phyloP scores from a whole-genome alignment of 441 rosid species.

The Corymbia calophylla region DNA sequence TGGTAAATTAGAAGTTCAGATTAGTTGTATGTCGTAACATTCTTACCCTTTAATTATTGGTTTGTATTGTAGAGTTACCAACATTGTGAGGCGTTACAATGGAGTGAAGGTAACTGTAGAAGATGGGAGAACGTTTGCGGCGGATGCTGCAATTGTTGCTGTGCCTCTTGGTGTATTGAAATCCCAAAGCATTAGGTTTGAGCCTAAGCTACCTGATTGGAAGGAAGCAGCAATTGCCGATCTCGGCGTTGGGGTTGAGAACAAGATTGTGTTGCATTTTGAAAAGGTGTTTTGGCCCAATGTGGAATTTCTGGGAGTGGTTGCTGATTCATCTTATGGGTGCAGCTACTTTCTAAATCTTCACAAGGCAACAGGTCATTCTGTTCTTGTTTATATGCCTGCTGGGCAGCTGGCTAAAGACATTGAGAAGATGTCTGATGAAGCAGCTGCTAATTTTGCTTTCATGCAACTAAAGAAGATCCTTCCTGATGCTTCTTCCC shows the following conservation, averaged over 20 bases:
- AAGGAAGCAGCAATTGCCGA: constrained; percentile 82
- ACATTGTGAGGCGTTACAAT: constrained; percentile 48
- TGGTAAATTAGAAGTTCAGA: neutral
- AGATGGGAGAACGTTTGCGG: constrained; percentile 55
- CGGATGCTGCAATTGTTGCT: constrained; percentile 79
- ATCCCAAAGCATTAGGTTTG: constrained; percentile 52
- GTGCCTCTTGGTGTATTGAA: constrained; percentile 92
- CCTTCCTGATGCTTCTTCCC: constrained; percentile 80
- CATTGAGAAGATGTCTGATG: constrained; percentile 92
- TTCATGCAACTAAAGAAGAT: constrained; percentile 76
- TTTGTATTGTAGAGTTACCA: constrained; percentile 44
- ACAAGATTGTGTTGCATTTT: constrained; percentile 77
- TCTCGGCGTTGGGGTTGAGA: constrained; percentile 92
- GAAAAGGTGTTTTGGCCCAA: constrained; percentile 95
- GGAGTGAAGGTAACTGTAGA: constrained; percentile 87
- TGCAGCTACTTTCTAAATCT: constrained; percentile 97
- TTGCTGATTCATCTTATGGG: constrained; percentile 78
- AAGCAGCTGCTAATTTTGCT: constrained; percentile 85
- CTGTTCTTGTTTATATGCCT: constrained; percentile 93
- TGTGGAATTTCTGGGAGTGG: constrained; percentile 95
- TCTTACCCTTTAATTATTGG: neutral
- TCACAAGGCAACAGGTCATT: constrained; percentile 87
- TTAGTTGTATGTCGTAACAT: neutral
- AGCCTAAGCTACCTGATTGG: constrained; percentile 93
- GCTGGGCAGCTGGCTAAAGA: constrained; percentile 96